These are phyloP conservation scores for Gorgonomyces haynaldii DNA, from an alignment of 192 early-diverging fungal species.

Conservation along the genomic window DNA sequence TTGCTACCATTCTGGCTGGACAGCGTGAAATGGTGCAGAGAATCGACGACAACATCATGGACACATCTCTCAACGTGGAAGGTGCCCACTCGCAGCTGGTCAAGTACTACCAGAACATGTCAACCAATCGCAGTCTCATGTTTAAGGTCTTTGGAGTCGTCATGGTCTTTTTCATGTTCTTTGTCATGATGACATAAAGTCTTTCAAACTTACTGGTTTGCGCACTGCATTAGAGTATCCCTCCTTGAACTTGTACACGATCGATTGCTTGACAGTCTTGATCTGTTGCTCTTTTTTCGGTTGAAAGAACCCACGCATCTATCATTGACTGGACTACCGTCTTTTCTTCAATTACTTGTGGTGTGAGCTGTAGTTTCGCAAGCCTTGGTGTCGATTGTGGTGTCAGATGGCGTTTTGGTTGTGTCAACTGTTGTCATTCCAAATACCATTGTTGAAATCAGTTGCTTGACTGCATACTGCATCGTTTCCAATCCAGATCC, in stretches of 20 bases:
- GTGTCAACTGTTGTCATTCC: too few relatives aligned
- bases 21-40: conserved; percentile 79
- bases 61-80: conserved; percentile 79
- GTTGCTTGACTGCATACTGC: too few relatives aligned
- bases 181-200: conserved; percentile 38
- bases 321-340: too few relatives aligned
- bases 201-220: conserved; percentile 53
- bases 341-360: too few relatives aligned
- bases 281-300: too few relatives aligned
- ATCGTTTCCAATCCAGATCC: too few relatives aligned
- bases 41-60: conserved; percentile 91
- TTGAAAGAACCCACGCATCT: too few relatives aligned
- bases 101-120: conserved; percentile 84
- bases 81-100: conserved; percentile 83
- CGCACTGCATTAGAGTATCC: conserved; percentile 87
- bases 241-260: conserved; percentile 60
- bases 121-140: conserved; percentile 92
- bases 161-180: conserved; percentile 75
- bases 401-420: too few relatives aligned
- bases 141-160: conserved; percentile 86
- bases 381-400: too few relatives aligned
- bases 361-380: too few relatives aligned
- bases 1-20: conserved; percentile 73
- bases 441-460: too few relatives aligned
- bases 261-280: too few relatives aligned